phyloP scores from a whole-genome alignment of 768 basidiomycete species.

The Mycena galericulata region DNA sequence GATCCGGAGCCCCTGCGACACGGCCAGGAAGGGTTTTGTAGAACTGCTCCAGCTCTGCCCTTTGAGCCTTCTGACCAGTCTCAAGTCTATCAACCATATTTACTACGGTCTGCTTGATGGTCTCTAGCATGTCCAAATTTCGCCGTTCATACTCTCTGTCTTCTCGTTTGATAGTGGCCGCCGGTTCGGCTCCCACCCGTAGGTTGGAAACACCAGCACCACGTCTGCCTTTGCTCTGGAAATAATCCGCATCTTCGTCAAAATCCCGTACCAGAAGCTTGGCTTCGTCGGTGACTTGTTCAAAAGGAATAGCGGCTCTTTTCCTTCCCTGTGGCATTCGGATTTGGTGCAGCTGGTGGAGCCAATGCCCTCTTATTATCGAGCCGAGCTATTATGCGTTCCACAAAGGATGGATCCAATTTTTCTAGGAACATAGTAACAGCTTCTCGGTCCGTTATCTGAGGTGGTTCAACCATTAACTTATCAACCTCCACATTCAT shows the following conservation, averaged over 20 bases:
- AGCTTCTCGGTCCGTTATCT: not conserved
- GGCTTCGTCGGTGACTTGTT: too few species aligned
- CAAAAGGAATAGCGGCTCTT: too few species aligned
- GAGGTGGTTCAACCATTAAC: not conserved
- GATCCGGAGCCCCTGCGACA: not conserved
- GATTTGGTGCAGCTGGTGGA: not conserved
- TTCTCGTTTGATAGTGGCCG: not conserved
- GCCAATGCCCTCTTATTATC: not conserved
- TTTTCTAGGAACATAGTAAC: not conserved
- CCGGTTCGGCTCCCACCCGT: not conserved
- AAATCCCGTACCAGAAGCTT: too few species aligned
- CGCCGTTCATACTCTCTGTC: not conserved
- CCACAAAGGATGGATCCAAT: not conserved
- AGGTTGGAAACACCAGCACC: too few species aligned
- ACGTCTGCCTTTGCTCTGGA: too few species aligned
- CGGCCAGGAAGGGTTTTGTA: not conserved
- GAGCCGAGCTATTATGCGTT: not conserved
- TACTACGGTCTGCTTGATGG: not conserved
- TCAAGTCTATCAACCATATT: conserved; percentile 3
- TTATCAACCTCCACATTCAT: not conserved
- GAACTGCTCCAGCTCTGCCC: conserved; percentile 1
- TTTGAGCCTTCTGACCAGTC: not conserved
- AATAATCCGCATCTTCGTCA: too few species aligned
- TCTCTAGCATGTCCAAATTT: not conserved
- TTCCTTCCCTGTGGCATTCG: too few species aligned